Conservation (phyloP, 768 basidiomycete species). For the Dictyophora rubrovolvata region DNA sequence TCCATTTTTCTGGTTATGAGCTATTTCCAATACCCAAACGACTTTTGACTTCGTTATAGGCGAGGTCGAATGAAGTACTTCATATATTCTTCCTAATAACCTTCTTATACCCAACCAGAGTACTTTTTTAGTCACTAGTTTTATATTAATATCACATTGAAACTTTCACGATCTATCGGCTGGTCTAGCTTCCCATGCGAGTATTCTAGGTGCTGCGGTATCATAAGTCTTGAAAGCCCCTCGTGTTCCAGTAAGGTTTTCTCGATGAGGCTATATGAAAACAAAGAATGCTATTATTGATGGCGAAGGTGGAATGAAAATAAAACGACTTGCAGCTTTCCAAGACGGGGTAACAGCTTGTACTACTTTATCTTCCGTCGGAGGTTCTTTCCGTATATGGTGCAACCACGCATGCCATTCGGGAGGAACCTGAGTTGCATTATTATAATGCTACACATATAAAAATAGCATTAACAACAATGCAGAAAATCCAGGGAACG, state of each 20-base stretch:
- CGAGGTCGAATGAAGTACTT: neutral
- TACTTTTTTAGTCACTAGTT: conserved; percentile 5
- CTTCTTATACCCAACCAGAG: conserved; percentile 11
- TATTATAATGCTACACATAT: conserved; percentile 56
- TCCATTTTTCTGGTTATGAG: neutral
- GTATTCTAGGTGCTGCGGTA: conserved; percentile 73
- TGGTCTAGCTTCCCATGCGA: conserved; percentile 75
- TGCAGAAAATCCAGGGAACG: neutral
- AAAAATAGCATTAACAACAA: neutral
- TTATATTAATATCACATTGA: neutral
- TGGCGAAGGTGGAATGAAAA: neutral
- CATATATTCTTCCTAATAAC: conserved; percentile 18
- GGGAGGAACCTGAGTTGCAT: conserved; percentile 88
- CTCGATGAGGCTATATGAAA: conserved; percentile 55
- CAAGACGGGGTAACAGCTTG: conserved; percentile 63
- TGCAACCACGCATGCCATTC: conserved; percentile 97
- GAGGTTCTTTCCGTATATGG: conserved; percentile 80
- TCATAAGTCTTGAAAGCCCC: conserved; percentile 87
- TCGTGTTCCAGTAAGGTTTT: conserved; percentile 88
- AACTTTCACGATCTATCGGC: conserved; percentile 12
- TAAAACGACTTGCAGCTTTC: conserved; percentile 56
- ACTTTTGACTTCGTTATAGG: neutral
- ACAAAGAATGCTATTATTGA: neutral
- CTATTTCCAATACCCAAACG: neutral
- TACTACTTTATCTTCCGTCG: conserved; percentile 63